phyloP scores from a whole-genome alignment of 305 asterid species.

The Solanum hybrid region DNA sequence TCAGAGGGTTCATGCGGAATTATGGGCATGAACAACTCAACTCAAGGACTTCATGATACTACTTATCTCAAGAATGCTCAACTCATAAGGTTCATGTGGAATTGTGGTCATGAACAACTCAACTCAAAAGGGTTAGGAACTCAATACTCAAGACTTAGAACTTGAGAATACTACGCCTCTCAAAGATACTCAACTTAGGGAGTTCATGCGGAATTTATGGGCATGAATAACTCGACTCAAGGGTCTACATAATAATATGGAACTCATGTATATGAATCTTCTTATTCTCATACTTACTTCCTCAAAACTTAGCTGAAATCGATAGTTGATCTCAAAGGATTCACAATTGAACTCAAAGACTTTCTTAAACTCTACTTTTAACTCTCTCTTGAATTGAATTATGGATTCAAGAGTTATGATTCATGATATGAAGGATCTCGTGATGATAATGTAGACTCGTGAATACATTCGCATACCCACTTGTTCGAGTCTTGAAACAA shows the following conservation, averaged over 20 bases:
- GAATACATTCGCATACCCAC: neutral
- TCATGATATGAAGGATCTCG: neutral
- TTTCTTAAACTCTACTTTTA: neutral
- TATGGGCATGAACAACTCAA: too few species aligned
- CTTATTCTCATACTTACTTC: neutral
- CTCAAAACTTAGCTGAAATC: neutral
- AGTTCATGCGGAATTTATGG: too few species aligned
- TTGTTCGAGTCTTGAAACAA: neutral
- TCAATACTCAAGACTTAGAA: too few species aligned
- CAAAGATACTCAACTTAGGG: too few species aligned
- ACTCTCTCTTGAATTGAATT: neutral
- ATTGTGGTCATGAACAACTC: too few species aligned
- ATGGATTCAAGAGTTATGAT: neutral
- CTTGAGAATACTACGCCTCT: too few species aligned
- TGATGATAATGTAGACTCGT: neutral
- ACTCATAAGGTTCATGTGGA: too few species aligned
- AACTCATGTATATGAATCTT: neutral
- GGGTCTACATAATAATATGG: neutral
- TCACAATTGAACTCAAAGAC: neutral
- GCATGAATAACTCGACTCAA: neutral
- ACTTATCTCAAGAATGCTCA: too few species aligned
- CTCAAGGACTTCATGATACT: too few species aligned
- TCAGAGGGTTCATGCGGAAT: too few species aligned
- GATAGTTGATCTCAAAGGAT: neutral
- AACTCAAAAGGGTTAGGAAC: too few species aligned